Base-by-base conservation (phyloP, 169 alveolate genomes). In the Babesia bigemina region DNA sequence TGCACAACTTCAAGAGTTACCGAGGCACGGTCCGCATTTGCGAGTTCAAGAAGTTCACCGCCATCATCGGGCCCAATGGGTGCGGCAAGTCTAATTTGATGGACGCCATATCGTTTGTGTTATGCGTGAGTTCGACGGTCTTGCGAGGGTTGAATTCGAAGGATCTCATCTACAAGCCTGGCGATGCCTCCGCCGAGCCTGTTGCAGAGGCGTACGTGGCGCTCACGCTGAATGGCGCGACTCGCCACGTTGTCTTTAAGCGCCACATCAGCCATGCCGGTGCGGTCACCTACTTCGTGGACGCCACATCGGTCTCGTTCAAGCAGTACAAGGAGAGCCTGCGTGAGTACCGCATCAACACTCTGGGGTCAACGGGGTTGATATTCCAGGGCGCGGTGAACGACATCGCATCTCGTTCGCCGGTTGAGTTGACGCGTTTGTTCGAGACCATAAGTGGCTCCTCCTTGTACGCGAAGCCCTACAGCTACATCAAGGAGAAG, bases 1-100 rank as follows among this genome's bases (percentile, higher is more conserved):
- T 92, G 26, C 89, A 90, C 56, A 92, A 92, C 65, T 92, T 97
- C 85, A 97, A 97, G 85, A 95, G 98, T 44, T 97, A 96, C 84
- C 92, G 87, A 66, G 97, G 96, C 22, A 83, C 86, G 22, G 98
- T 95, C 73, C 82, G 87, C 56, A 91, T 96, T 4, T 98, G 98
- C 2, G 97, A 89, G 4, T 90, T 92, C 69, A 76, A 91, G 16
- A 85, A 92, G 83, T 94, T 96, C 75, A 94, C 97, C 14, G 96
- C 96, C 7, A 93, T 96, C 13, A 87, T 95, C 19, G 98, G 98
- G 7, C 98, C 98, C 0, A 95, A 95, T 75, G 98, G 98, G 3
- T 94, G 95, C 57, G 98, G 98, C n/a, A 89, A 89, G 55, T 96
- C 93, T 67, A 96, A 92, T 88, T 94, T 65, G 82, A 94, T 87